Evolutionary conservation across 1,139 yeast genomes (phyloP).

Genomic region (Yamadazyma diospyri): DNA sequence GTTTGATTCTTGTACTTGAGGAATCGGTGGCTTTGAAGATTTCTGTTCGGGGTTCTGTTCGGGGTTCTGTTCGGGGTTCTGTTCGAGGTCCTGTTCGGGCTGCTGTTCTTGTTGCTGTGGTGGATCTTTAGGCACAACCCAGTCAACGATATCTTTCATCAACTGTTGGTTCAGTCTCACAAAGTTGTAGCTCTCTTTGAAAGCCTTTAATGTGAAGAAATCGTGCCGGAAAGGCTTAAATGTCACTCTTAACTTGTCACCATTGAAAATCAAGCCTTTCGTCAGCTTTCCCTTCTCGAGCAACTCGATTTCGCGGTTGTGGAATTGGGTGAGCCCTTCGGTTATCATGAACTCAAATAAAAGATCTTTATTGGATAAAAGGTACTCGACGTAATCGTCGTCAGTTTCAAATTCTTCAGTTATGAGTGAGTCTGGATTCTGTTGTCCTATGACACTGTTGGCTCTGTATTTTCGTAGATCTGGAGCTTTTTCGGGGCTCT

Average conservation of each 20-base stretch:
- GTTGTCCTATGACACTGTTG: slow-evolving; percentile 6
- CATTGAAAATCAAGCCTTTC: slow-evolving; percentile 15
- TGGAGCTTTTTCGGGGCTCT: slow-evolving; percentile 9
- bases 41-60: too few relatives aligned
- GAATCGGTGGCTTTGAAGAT: too few relatives aligned
- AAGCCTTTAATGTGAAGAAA: slow-evolving; percentile 14
- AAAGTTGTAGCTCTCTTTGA: slow-evolving; percentile 11
- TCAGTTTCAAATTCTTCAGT: slow-evolving; percentile 22
- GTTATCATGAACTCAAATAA: slow-evolving; percentile 31
- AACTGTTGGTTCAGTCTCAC: slow-evolving; percentile 7
- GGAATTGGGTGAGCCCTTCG: slow-evolving; percentile 28
- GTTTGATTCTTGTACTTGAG: too few relatives aligned
- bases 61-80: too few relatives aligned
- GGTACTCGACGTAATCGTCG: slow-evolving; percentile 26
- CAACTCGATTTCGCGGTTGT: slow-evolving; percentile 25
- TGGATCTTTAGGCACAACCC: slow-evolving; percentile 1
- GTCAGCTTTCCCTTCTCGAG: slow-evolving; percentile 17
- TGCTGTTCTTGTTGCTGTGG: too few relatives aligned
- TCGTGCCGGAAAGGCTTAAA: slow-evolving; percentile 26
- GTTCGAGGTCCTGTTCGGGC: too few relatives aligned
- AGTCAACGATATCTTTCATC: slow-evolving; percentile 5
- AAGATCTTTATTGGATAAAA: slow-evolving; percentile 18
- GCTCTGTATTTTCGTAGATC: slow-evolving; percentile 12
- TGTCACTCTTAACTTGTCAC: slow-evolving; percentile 8
- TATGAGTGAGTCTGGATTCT: slow-evolving; percentile 12